A percentile compares a stretch with the other conserved stretches of the same genome.
phyloP scores from a whole-genome alignment of 1,139 yeast genomes.

The Candida mesenterica region DNA sequence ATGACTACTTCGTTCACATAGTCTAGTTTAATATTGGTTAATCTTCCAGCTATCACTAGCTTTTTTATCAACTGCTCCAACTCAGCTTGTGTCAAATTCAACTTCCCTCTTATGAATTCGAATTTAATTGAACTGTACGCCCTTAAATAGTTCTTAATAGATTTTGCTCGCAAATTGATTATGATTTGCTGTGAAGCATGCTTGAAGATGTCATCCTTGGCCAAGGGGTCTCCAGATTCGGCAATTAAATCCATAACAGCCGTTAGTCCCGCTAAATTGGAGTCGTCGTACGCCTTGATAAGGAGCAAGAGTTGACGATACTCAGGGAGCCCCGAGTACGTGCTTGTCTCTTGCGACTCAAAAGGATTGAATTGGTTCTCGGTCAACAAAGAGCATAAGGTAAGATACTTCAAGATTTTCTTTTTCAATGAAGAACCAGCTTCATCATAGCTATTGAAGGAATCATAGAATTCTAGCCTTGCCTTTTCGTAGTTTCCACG shows the following conservation, averaged over 20 bases:
- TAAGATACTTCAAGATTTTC: conserved; percentile 59
- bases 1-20: conserved; percentile 31
- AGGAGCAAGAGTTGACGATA: conserved; percentile 29
- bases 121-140: conserved; percentile 31
- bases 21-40: conserved; percentile 46
- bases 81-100: conserved; percentile 24
- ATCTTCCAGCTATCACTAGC: conserved; percentile 45
- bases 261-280: conserved; percentile 24
- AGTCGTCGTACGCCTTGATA: conserved; percentile 32
- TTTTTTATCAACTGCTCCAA: conserved; percentile 38
- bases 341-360: conserved; percentile 56
- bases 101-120: conserved; percentile 22
- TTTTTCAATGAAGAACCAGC: conserved; percentile 63
- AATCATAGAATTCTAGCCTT: conserved; percentile 63
- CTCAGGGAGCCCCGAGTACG: conserved; percentile 39
- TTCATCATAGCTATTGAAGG: conserved; percentile 77
- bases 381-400: conserved; percentile 61
- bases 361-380: conserved; percentile 69
- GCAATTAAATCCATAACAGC: conserved; percentile 16
- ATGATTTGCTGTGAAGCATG: conserved; percentile 27
- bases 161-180: conserved; percentile 31
- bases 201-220: conserved; percentile 31
- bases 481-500: conserved; percentile 62
- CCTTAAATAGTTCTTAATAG: conserved; percentile 27
- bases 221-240: conserved; percentile 21